Percentiles rank a stretch among this genome's conserved stretches.
Conservation (phyloP, 1,284 basidiomycete genomes). For the Boletus mariae region DNA sequence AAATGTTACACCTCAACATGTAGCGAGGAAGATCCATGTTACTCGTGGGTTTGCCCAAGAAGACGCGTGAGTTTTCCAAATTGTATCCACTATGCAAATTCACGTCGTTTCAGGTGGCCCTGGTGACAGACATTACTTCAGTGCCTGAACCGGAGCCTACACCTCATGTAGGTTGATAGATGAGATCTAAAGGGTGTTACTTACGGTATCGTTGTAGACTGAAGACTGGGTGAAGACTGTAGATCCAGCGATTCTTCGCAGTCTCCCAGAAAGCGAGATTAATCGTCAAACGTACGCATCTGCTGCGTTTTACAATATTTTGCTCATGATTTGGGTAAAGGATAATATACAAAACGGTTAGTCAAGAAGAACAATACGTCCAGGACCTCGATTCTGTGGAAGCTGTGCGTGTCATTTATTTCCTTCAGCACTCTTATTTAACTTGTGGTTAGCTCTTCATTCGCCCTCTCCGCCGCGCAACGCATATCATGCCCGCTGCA, state of each 20-base stretch:
- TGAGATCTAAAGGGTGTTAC: slow-evolving; percentile 9
- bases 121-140: slow-evolving; percentile 22
- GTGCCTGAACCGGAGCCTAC: slow-evolving; percentile 24
- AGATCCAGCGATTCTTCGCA: slow-evolving; percentile 61
- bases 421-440: background rate
- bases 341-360: slow-evolving; percentile 91
- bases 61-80: slow-evolving; percentile 46
- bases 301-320: background rate
- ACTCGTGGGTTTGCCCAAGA: slow-evolving; percentile 67
- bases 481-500: slow-evolving; percentile 67
- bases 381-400: slow-evolving; percentile 87
- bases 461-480: slow-evolving; percentile 64
- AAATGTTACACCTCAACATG: slow-evolving; percentile 86
- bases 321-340: slow-evolving; percentile 33
- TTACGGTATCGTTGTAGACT: slow-evolving; percentile 27
- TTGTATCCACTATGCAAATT: background rate
- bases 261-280: slow-evolving; percentile 74
- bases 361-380: slow-evolving; percentile 88
- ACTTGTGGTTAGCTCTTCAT: slow-evolving; percentile 61
- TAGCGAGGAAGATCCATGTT: slow-evolving; percentile 64
- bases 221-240: slow-evolving; percentile 79
- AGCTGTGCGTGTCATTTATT: slow-evolving; percentile 40
- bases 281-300: slow-evolving; percentile 72
- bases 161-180: slow-evolving; percentile 23
- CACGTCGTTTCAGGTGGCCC: slow-evolving; percentile 21